Evolutionary conservation across 2,329 filamentous ascomycete genomes (phyloP), one percentile per base, ranked within the genome.

Genomic region (Fusarium sp.): DNA sequence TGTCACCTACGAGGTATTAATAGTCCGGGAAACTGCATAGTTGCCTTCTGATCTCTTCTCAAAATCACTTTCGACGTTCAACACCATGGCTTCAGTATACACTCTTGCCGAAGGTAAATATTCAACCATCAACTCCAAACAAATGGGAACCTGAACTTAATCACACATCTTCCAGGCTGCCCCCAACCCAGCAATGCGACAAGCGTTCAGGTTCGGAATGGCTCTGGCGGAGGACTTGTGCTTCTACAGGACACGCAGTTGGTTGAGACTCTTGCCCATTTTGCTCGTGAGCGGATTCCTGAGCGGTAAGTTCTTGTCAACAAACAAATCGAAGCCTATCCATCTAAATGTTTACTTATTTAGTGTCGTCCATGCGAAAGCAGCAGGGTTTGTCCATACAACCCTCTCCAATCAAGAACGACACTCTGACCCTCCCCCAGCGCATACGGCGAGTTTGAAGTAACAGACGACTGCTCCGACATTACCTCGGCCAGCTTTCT

Each of bases 401-500:
- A 31, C 29, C 13, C 29, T 31, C 12, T 31, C 12, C 29, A 4
- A 31, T 31, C 29, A 15, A 15, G 29, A 31, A 15, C 10, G 29
- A 31, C 15, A 13, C 13, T 12, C 29, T 31, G 12, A 31, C 29
- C 11, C 7, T 24, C 26, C 13, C 77, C 70, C 6, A 77, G 84
- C 9, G 85, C 85, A 1, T 86, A 82, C 63, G 87, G 87, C 20
- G 83, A 88, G 50, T 91, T 90, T 65, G 87, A 90, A 75, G 84
- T 86, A n/a, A 89, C 86, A 2, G 63, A 78, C 24, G 88, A 90
- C 69, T 81, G 88, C 57, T 83, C 85, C 4, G 83, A 92, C 77
- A 84, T 92, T 67, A 93, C 90, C 0, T 87, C 87, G 8, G 91
- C 90, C 13, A 89, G 87, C 0, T 92, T 92, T 77, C 80, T 92